Base-by-base conservation (phyloP, 75 land plant genomes). In the Cryptomeria japonica region DNA sequence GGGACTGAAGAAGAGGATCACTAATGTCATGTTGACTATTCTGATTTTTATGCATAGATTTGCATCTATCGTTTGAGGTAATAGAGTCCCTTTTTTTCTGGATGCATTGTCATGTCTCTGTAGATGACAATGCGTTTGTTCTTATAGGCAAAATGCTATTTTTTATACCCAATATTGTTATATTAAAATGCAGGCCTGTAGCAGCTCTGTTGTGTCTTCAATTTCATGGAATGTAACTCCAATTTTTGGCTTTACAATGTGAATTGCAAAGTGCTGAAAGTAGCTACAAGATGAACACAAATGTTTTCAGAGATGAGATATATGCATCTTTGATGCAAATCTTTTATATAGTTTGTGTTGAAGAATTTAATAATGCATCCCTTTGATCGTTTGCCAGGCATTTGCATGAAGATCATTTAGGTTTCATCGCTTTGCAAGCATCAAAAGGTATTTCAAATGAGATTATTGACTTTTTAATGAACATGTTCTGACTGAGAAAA, bases 1-100 rank as follows among this genome's bases (percentile, higher is more conserved):
- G 86, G 86, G 10, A 53, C 32, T 85, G 86, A 85, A 55, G 86
- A 85, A 36, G 68, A 84, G 39, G 56, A 55, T 84, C 86, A 84
- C 55, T 84, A 47, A 84, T 55, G 32, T 15, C 49, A 34, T 12
- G 10, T 49, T 3, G 55, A 9, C 16, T 34, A 11, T 31, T 34
- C 38, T 14, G 37, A 75, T 34, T 34, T 75, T 13, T 34, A 34
- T 75, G 34, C 77, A 75, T 34, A 75, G 28, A 14, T 64, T 28
- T 75, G 37, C 15, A 75, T 10, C 77, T 75, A 1, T 9, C 15
- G 13, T 32, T 32, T 32, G 77, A 75, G 77, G 77, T 75, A 75
- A 75, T 72, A 32, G 3, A 75, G 37, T 75, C 3, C 16, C 34
- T 32, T 16, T 34, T 13, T 75, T 31, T 70, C 32, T 31, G 12